phyloP scores from a whole-genome alignment of 306 rosid genomes.

The Pachyrhizus erosus region DNA sequence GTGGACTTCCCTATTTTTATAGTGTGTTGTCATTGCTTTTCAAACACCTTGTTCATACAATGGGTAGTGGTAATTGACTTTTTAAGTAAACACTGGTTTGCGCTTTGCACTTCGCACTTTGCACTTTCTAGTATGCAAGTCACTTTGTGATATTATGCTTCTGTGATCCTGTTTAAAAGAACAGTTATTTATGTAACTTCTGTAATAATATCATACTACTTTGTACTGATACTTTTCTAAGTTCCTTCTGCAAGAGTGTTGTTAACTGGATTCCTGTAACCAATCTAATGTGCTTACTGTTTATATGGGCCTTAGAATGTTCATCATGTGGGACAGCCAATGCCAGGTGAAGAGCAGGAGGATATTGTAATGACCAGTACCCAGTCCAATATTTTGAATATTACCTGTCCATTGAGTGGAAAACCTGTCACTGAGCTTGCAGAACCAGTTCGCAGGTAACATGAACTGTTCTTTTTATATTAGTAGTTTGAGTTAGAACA shows the following conservation, averaged over 20 bases:
- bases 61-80: conserved; percentile 12
- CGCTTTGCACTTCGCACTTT: background rate
- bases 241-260: conserved; percentile 32
- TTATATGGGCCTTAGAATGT: conserved; percentile 70
- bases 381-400: conserved; percentile 70
- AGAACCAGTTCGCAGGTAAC: conserved; percentile 91
- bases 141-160: conserved; percentile 16
- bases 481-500: conserved; percentile 10
- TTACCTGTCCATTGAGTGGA: conserved; percentile 82
- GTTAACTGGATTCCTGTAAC: conserved; percentile 6
- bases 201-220: background rate
- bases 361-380: conserved; percentile 91
- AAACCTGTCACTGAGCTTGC: conserved; percentile 72
- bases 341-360: conserved; percentile 96
- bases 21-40: background rate
- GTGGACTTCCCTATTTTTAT: conserved; percentile 19
- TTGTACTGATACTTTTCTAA: background rate
- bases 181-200: conserved; percentile 19
- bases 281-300: conserved; percentile 39
- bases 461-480: conserved; percentile 10
- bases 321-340: conserved; percentile 86
- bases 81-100: background rate
- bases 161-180: conserved; percentile 13
- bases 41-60: conserved; percentile 27
- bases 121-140: background rate